Evolutionary conservation across 257 asterid genomes (phyloP).

Genomic region (Penstemon eatonii): DNA sequence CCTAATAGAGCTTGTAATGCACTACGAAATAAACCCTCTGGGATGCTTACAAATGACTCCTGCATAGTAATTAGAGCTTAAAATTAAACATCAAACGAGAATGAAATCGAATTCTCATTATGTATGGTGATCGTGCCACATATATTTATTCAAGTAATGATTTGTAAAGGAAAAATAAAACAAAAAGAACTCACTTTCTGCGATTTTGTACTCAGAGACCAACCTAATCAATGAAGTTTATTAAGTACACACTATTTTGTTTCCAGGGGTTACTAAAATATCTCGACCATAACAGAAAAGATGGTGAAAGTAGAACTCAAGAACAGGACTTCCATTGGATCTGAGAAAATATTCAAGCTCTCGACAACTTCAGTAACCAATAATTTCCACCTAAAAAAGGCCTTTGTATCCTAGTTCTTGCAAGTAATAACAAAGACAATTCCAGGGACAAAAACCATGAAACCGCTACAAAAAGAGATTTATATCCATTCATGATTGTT

Average conservation of each 20-base stretch:
- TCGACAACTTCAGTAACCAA: background rate
- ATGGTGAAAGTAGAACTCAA: slow-evolving; percentile 5
- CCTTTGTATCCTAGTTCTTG: slow-evolving; percentile 7
- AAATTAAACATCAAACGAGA: background rate
- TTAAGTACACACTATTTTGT: background rate
- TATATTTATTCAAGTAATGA: slow-evolving; percentile 8
- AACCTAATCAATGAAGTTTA: background rate
- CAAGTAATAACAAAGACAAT: background rate
- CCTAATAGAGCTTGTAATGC: slow-evolving; percentile 71
- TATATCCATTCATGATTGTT: background rate
- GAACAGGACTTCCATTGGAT: background rate
- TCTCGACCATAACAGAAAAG: background rate
- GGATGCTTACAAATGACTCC: slow-evolving; percentile 73
- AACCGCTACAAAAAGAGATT: background rate
- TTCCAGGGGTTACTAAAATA: background rate
- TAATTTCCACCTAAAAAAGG: background rate
- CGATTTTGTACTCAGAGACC: background rate
- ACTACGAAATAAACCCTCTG: slow-evolving; percentile 52
- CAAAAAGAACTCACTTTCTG: background rate
- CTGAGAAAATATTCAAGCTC: background rate
- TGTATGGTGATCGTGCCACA: background rate
- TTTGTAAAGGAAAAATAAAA: background rate
- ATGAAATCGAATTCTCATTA: background rate
- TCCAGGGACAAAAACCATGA: background rate
- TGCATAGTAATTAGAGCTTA: slow-evolving; percentile 37